Percentiles rank a stretch among this genome's conserved stretches.
Evolutionary conservation across 148 eudicot genomes (phyloP).

Genomic region (Rhododendron ovatum): DNA sequence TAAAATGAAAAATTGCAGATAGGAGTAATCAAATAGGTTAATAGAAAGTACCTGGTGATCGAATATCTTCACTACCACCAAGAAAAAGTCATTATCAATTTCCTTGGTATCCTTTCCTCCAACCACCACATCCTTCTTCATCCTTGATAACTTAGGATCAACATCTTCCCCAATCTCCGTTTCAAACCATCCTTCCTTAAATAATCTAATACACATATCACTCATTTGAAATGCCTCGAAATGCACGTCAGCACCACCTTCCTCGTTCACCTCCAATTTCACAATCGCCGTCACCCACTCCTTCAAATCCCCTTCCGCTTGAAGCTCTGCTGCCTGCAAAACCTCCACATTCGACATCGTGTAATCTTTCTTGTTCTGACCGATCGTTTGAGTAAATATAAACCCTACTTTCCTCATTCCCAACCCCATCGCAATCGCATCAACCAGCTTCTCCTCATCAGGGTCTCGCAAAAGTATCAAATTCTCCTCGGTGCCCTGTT

Average conservation of each 20-base stretch:
- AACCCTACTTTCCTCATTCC: slow-evolving; percentile 94
- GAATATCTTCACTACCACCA: slow-evolving; percentile 79
- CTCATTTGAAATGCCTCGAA: slow-evolving; percentile 99
- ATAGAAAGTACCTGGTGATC: slow-evolving; percentile 78
- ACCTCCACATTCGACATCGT: slow-evolving; percentile 79
- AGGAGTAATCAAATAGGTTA: neutral
- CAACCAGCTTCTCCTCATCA: slow-evolving; percentile 78
- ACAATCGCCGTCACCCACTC: slow-evolving; percentile 98
- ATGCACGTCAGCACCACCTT: slow-evolving; percentile 81
- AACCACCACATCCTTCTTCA: slow-evolving; percentile 94
- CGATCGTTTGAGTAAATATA: slow-evolving; percentile 80
- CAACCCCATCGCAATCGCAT: slow-evolving; percentile 71
- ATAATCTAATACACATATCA: slow-evolving; percentile 88
- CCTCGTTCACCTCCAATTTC: slow-evolving; percentile 86
- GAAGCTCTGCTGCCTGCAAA: slow-evolving; percentile 79
- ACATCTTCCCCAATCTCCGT: slow-evolving; percentile 39
- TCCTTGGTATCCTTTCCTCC: slow-evolving; percentile 88
- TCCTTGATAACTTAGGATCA: slow-evolving; percentile 81
- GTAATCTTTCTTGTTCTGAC: slow-evolving; percentile 68
- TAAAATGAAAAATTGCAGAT: neutral
- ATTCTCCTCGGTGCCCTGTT: slow-evolving; percentile 59
- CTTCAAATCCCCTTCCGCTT: slow-evolving; percentile 71
- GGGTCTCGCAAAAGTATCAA: slow-evolving; percentile 58
- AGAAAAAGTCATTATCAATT: slow-evolving; percentile 93
- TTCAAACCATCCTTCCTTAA: slow-evolving; percentile 85